phyloP scores from a whole-genome alignment of 768 basidiomycete genomes.

The Myochromella boudieri region DNA sequence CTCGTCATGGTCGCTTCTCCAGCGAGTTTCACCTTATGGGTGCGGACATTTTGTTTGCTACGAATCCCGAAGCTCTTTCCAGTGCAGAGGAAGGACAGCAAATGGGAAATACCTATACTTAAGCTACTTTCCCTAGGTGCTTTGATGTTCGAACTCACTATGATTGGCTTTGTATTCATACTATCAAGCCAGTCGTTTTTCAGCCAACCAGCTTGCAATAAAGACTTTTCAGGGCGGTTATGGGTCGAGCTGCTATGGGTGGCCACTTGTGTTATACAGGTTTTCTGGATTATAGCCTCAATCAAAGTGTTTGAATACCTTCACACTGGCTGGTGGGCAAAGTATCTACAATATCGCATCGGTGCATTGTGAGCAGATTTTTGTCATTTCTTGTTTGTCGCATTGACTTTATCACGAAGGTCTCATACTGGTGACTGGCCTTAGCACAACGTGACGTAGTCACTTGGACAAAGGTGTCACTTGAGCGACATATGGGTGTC shows the following conservation, averaged over 20 bases:
- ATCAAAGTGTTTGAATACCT: background rate
- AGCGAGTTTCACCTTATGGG: slow-evolving; percentile 17
- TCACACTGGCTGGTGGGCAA: background rate
- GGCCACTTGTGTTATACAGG: background rate
- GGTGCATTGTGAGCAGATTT: background rate
- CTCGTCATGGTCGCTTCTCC: slow-evolving; percentile 17
- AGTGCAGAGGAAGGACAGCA: background rate
- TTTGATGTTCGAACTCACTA: background rate
- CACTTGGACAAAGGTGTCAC: no score
- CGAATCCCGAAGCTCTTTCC: background rate
- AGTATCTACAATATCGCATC: background rate
- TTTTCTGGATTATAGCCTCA: background rate
- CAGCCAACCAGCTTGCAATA: slow-evolving; percentile 6
- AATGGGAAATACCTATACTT: background rate
- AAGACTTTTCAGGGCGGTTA: background rate
- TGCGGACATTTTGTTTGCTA: background rate
- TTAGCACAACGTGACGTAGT: no score
- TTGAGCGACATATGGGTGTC: no score
- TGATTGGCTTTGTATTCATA: slow-evolving; percentile 1
- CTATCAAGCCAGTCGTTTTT: background rate
- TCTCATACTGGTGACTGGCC: no score
- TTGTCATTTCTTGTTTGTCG: background rate
- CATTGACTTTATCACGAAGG: background rate
- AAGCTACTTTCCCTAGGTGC: background rate
- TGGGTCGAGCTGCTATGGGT: background rate